A percentile compares a stretch with the other conserved stretches of the same genome.
Evolutionary conservation across 2,329 filamentous ascomycete genomes (phyloP).

Genomic region (Neocatenulostroma microsporum): DNA sequence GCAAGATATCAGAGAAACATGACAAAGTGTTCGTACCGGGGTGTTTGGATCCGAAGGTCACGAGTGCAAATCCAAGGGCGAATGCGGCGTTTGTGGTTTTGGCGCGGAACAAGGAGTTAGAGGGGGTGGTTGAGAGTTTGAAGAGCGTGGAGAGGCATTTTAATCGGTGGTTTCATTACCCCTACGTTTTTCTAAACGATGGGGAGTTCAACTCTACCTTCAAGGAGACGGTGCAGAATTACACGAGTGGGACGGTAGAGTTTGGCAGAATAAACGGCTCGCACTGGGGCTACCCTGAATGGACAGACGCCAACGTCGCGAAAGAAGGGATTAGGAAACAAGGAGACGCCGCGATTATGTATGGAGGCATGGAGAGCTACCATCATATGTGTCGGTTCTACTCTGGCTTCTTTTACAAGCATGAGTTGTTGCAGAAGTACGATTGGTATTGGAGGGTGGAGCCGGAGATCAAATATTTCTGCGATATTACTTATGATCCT

Average conservation of each 20-base stretch:
- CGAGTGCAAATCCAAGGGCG: conserved; percentile 64
- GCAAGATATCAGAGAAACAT: conserved; percentile 89
- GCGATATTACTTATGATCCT: conserved; percentile 97
- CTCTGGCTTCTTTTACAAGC: conserved; percentile 98
- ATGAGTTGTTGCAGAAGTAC: conserved; percentile 88
- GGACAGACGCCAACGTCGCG: conserved; percentile 88
- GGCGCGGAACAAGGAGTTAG: conserved; percentile 90
- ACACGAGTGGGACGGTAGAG: conserved; percentile 80
- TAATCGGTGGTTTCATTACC: conserved; percentile 98
- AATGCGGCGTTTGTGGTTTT: conserved; percentile 96
- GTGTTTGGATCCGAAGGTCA: conserved; percentile 65
- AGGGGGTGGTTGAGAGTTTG: conserved; percentile 90
- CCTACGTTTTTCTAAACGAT: conserved; percentile 97
- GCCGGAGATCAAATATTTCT: conserved; percentile 99
- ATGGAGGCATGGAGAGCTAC: conserved; percentile 96
- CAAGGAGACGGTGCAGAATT: conserved; percentile 77
- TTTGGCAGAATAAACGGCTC: conserved; percentile 86
- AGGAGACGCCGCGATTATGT: conserved; percentile 97
- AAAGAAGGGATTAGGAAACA: conserved; percentile 96
- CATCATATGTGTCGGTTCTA: conserved; percentile 99
- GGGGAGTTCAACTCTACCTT: conserved; percentile 94
- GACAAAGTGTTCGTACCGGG: conserved; percentile 94
- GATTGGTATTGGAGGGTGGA: conserved; percentile 99
- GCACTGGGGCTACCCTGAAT: conserved; percentile 96
- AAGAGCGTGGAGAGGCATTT: conserved; percentile 98